A percentile compares a stretch with the other conserved stretches of the same genome.
phyloP scores from a whole-genome alignment of 768 basidiomycete genomes.

The Artomyces pyxidatus region DNA sequence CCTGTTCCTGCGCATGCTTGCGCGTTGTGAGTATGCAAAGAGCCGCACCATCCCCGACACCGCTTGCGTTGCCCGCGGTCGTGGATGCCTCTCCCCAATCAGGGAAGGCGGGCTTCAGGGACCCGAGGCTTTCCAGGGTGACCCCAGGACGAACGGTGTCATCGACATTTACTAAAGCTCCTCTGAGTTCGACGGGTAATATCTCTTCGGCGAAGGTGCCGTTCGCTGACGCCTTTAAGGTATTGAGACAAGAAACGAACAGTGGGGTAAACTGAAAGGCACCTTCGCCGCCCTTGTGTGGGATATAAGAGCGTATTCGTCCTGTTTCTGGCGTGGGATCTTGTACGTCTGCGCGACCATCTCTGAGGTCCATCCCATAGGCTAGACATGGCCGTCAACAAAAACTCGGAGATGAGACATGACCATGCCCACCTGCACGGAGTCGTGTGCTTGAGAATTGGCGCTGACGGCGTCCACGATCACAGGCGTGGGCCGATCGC shows the following conservation, averaged over 20 bases:
- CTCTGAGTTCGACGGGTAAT: conserved; percentile 72
- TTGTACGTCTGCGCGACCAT: conserved; percentile 78
- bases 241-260: neutral
- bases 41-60: conserved; percentile 90
- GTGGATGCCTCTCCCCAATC: conserved; percentile 65
- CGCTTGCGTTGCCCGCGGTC: conserved; percentile 82
- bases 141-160: conserved; percentile 87
- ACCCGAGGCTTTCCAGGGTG: conserved; percentile 64
- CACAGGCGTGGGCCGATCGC: conserved; percentile 70
- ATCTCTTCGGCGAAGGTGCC: conserved; percentile 87
- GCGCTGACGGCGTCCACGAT: conserved; percentile 50
- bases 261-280: neutral
- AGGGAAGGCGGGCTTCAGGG: conserved; percentile 83
- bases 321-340: conserved; percentile 76
- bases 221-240: conserved; percentile 45
- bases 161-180: conserved; percentile 58
- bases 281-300: conserved; percentile 74
- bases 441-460: conserved; percentile 62
- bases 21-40: conserved; percentile 78
- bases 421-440: conserved; percentile 45
- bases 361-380: conserved; percentile 95
- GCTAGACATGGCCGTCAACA: conserved; percentile 32
- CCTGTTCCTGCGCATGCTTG: conserved; percentile 64
- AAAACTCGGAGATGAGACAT: neutral
- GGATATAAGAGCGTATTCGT: conserved; percentile 83